Conservation (phyloP, 192 early-diverging fungal species). For the Allomyces javanicus region DNA sequence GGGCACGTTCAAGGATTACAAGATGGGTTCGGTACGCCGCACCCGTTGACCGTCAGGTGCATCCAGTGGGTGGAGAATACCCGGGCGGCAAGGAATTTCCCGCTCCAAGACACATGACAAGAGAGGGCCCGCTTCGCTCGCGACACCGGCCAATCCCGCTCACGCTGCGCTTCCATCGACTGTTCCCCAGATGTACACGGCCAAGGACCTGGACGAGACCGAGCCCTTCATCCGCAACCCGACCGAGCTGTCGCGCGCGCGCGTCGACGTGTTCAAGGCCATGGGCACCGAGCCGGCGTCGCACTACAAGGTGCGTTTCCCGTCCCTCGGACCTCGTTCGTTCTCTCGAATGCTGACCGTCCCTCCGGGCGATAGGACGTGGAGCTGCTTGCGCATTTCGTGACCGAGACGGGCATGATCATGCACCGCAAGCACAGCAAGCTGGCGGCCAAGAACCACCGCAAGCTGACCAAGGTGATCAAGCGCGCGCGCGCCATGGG, state of each 20-base stretch:
- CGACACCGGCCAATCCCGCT: too few species aligned
- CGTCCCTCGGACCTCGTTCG: neutral
- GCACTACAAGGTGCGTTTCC: neutral
- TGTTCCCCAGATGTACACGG: neutral
- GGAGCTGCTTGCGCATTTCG: neutral
- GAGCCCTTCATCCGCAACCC: neutral
- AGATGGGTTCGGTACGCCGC: too few species aligned
- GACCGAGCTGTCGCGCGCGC: neutral
- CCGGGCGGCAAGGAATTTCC: too few species aligned
- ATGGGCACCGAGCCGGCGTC: neutral
- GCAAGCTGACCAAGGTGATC: slow-evolving; percentile 1
- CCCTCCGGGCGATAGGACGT: neutral
- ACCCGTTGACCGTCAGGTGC: too few species aligned
- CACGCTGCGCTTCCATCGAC: too few species aligned
- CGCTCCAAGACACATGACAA: too few species aligned
- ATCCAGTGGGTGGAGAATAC: too few species aligned
- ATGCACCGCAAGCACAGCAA: neutral
- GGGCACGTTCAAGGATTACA: too few species aligned
- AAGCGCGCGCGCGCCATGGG: neutral
- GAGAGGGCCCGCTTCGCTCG: too few species aligned
- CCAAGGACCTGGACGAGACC: neutral
- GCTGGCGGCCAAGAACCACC: neutral
- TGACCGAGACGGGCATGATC: neutral
- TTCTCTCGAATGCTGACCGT: neutral
- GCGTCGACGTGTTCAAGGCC: neutral